A percentile compares a stretch with the other conserved stretches of the same genome.
These are phyloP conservation scores for Coemansia sp. DNA, from an alignment of 192 early-diverging fungal species.

Conservation along the genomic window DNA sequence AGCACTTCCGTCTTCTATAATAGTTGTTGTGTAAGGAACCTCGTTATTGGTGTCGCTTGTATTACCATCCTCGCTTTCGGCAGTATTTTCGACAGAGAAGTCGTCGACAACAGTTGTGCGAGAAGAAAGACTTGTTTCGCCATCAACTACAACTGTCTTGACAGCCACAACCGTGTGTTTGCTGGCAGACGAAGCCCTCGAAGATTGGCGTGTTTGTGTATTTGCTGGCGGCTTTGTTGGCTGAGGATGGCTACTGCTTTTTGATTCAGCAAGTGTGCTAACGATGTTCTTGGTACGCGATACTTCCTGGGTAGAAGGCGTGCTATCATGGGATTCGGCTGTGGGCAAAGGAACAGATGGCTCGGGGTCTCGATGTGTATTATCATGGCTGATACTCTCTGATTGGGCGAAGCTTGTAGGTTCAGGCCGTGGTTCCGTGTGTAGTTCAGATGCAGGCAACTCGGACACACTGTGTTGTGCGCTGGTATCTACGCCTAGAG, in stretches of 20 bases:
- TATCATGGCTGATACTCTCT: too few relatives aligned
- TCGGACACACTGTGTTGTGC: too few relatives aligned
- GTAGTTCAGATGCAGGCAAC: too few relatives aligned
- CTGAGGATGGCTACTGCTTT: neutral
- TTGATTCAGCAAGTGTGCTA: too few relatives aligned
- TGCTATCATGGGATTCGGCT: neutral
- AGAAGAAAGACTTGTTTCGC: slow-evolving; percentile 22
- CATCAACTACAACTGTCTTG: slow-evolving; percentile 39
- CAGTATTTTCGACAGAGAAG: neutral
- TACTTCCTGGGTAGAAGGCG: neutral
- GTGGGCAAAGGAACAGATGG: slow-evolving; percentile 3
- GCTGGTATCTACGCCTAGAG: too few relatives aligned
- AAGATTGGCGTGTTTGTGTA: neutral
- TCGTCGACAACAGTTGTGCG: slow-evolving; percentile 27
- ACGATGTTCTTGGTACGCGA: neutral
- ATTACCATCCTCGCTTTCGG: neutral
- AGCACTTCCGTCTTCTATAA: slow-evolving; percentile 33
- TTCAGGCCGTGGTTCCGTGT: too few relatives aligned
- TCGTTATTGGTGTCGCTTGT: neutral
- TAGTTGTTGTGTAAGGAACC: slow-evolving; percentile 30
- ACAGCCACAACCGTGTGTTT: slow-evolving; percentile 38
- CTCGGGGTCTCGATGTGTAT: neutral
- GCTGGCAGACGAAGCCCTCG: slow-evolving; percentile 4
- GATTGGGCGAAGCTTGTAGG: too few relatives aligned
- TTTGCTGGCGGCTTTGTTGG: slow-evolving; percentile 1